A percentile compares a stretch with the other conserved stretches of the same genome.
These are phyloP conservation scores for Ceratobasidium sp. DNA, from an alignment of 1,284 basidiomycete genomes.

Conservation along the genomic window DNA sequence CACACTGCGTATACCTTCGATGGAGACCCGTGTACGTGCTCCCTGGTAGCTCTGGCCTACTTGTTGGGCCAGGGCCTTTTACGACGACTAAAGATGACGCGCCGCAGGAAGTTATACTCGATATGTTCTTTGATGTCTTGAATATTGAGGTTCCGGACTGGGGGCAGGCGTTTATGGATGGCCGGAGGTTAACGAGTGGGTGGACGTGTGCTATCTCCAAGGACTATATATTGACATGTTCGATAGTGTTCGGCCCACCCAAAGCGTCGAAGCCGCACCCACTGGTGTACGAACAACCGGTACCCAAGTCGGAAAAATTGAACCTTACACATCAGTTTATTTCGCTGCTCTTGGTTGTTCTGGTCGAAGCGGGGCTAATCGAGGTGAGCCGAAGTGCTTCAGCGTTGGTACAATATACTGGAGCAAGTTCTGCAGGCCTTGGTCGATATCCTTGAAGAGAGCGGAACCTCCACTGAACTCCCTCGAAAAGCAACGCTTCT, in stretches of 20 bases:
- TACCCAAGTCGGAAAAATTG: conserved; percentile 64
- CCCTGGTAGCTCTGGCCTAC: conserved; percentile 3
- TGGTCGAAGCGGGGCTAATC: conserved; percentile 87
- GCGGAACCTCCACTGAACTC: conserved; percentile 69
- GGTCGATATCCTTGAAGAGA: conserved; percentile 80
- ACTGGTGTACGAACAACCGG: conserved; percentile 45
- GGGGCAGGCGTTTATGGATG: conserved; percentile 90
- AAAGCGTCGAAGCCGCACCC: conserved; percentile 55
- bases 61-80: conserved; percentile 26
- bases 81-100: conserved; percentile 25
- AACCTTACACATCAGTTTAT: conserved; percentile 95
- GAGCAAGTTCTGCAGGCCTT: conserved; percentile 65
- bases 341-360: conserved; percentile 85
- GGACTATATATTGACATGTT: neutral
- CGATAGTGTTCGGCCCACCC: conserved; percentile 70
- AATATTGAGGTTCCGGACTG: conserved; percentile 90
- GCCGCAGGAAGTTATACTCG: conserved; percentile 84
- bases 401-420: neutral
- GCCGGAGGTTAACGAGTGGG: conserved; percentile 84
- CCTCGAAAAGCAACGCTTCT: conserved; percentile 90
- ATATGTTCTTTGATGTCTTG: conserved; percentile 94
- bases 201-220: conserved; percentile 39
- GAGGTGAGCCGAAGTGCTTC: conserved; percentile 67
- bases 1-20: conserved; percentile 86
- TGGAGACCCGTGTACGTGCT: conserved; percentile 78